Base-by-base conservation (phyloP, 2,329 filamentous ascomycete genomes). In the Botrytis porri region DNA sequence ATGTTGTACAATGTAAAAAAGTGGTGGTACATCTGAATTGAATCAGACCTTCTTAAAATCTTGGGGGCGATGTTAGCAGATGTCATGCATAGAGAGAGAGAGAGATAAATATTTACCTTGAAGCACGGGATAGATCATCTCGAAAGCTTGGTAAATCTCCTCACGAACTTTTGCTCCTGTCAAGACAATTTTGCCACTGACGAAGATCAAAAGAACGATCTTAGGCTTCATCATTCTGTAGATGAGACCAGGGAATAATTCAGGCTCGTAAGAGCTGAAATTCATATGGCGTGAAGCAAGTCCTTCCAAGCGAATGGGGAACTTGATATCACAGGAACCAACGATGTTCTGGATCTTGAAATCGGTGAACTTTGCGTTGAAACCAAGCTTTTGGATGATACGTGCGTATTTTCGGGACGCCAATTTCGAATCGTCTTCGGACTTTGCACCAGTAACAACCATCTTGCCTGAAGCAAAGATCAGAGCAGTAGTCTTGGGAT, bases 291-390 rank as follows among this genome's bases (percentile, higher is more conserved):
- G 94, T 78, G 92, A 96, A 25, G 96, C 96, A 82, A 99, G 86
- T 84, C 96, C 96, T 83, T 98, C 96, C 74, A 99, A 88, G 78
- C 96, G 94, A 79, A 99, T 98, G 71, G 96, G 96, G 85, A 99
- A 99, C 88, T 98, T 98, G 88, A 99, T 98, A 82, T 99, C 96
- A 84, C 95, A 98, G 74, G 94, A 97, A 77, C 96, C 96, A 77
- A 99, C 96, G 77, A 99, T 98, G 84, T 99, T 99, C 87, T 98
- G 95, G 81, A 99, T 99, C 89, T 98, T 99, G 86, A 99, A 99
- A 83, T 99, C 96, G 78, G 95, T 98, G 84, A 99, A 98, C 89
- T 98, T 98, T 80, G 96, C 95, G 79, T 98, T 97, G 88, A 99
- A 99, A 76, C 96, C 96, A 75, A 99, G 93, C 87, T 99, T 99